A percentile compares a stretch with the other conserved stretches of the same genome.
Evolutionary conservation across 495 filamentous ascomycete species (phyloP).

Genomic region (Lophiotrema nucula): DNA sequence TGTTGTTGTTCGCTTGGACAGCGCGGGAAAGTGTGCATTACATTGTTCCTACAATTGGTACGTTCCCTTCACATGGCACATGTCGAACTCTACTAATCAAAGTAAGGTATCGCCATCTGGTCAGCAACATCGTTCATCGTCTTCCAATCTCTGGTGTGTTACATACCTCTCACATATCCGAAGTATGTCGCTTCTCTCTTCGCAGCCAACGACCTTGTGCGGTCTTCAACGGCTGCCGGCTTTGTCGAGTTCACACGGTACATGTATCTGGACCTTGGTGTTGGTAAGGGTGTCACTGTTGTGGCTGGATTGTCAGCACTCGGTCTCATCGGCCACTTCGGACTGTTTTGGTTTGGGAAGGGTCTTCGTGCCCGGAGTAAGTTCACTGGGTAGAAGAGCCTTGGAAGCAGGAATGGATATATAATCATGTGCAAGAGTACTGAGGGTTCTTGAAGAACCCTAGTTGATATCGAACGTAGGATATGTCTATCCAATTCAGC

Average conservation of each 20-base stretch:
- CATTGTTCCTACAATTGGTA: conserved; percentile 55
- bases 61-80: no score
- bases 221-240: conserved; percentile 51
- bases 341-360: conserved; percentile 48
- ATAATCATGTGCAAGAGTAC: no score
- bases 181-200: conserved; percentile 56
- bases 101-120: conserved; percentile 52
- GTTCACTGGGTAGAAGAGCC: no score
- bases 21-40: conserved; percentile 50
- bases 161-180: conserved; percentile 57
- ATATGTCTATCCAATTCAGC: no score
- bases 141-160: conserved; percentile 57
- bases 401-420: no score
- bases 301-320: conserved; percentile 53
- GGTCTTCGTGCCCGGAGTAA: conserved; percentile 33
- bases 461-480: no score
- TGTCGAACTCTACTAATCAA: no score
- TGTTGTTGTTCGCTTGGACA: conserved; percentile 60
- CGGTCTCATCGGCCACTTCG: conserved; percentile 52
- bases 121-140: conserved; percentile 44
- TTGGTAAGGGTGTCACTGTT: conserved; percentile 49
- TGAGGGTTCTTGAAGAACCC: no score
- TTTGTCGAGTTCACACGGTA: conserved; percentile 53
- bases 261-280: conserved; percentile 52
- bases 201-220: conserved; percentile 55